These are phyloP conservation scores for Chaetothyriales sp. DNA, from an alignment of 2,329 filamentous ascomycete species.

Conservation along the genomic window DNA sequence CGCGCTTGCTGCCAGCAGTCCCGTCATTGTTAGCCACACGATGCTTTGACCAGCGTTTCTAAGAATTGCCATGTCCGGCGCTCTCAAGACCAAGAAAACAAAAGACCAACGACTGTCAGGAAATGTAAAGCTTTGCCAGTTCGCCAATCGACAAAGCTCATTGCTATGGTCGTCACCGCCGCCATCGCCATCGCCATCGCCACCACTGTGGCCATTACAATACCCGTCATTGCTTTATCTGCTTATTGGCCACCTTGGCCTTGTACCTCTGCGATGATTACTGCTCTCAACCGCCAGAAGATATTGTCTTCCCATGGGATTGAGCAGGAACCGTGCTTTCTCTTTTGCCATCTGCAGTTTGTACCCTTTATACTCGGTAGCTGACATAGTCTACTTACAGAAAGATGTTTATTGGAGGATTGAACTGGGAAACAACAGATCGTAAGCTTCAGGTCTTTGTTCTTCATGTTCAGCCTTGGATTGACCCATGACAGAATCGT, in stretches of 20 bases:
- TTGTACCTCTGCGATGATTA: not conserved
- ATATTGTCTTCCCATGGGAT: not conserved
- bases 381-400: slow-evolving; percentile 38
- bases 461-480: not conserved
- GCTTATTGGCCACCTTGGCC: not conserved
- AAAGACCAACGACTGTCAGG: not conserved
- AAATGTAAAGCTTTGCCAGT: not conserved
- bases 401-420: slow-evolving; percentile 98
- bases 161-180: no score
- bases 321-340: not conserved
- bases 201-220: not conserved
- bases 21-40: not conserved
- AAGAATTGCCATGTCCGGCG: no score
- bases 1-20: not conserved
- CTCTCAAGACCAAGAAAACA: no score
- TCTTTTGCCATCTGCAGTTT: not conserved
- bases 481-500: slow-evolving; percentile 52
- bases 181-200: not conserved
- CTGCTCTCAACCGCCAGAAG: not conserved
- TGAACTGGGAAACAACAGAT: slow-evolving; percentile 99
- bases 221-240: not conserved
- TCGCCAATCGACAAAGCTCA: not conserved
- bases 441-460: slow-evolving; percentile 46
- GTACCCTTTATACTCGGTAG: slow-evolving; percentile 5
- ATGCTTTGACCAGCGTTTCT: not conserved